Percentiles rank a stretch among this genome's conserved stretches.
Evolutionary conservation across 345 rosid species (phyloP).

Genomic region (Isatis tinctoria): DNA sequence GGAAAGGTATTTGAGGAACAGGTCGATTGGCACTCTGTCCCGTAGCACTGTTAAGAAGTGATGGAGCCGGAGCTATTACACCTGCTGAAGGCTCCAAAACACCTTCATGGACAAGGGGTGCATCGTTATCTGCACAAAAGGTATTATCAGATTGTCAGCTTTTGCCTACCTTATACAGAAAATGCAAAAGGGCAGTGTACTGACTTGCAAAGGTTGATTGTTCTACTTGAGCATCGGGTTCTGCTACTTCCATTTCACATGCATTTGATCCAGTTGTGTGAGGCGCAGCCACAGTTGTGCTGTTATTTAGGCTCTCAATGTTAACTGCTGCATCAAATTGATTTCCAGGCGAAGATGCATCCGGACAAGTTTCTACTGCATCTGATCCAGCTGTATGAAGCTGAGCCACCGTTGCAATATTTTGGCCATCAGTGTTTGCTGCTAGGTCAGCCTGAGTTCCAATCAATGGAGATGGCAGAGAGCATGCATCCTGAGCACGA

Average conservation of each 20-base stretch:
- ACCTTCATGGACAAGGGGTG: slow-evolving; percentile 5
- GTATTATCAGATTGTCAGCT: not conserved
- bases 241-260: slow-evolving; percentile 19
- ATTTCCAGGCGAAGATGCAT: slow-evolving; percentile 32
- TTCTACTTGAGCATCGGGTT: slow-evolving; percentile 23
- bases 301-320: slow-evolving; percentile 23
- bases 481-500: slow-evolving; percentile 17
- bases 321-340: slow-evolving; percentile 29
- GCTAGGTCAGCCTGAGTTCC: slow-evolving; percentile 19
- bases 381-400: slow-evolving; percentile 2
- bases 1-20: slow-evolving; percentile 30
- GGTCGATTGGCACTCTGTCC: slow-evolving; percentile 14
- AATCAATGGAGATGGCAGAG: slow-evolving; percentile 23
- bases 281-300: slow-evolving; percentile 23
- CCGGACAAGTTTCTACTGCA: too few species aligned
- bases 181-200: slow-evolving; percentile 14
- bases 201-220: slow-evolving; percentile 24
- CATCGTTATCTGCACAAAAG: slow-evolving; percentile 13
- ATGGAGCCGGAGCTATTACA: slow-evolving; percentile 19
- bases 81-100: slow-evolving; percentile 17
- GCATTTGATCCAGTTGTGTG: slow-evolving; percentile 8
- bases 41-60: slow-evolving; percentile 11
- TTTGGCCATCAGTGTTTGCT: slow-evolving; percentile 12
- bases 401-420: slow-evolving; percentile 4
- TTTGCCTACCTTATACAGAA: not conserved